These are phyloP conservation scores for Arthrobotrys iridis DNA, from an alignment of 2,329 filamentous ascomycete genomes.

Conservation along the genomic window DNA sequence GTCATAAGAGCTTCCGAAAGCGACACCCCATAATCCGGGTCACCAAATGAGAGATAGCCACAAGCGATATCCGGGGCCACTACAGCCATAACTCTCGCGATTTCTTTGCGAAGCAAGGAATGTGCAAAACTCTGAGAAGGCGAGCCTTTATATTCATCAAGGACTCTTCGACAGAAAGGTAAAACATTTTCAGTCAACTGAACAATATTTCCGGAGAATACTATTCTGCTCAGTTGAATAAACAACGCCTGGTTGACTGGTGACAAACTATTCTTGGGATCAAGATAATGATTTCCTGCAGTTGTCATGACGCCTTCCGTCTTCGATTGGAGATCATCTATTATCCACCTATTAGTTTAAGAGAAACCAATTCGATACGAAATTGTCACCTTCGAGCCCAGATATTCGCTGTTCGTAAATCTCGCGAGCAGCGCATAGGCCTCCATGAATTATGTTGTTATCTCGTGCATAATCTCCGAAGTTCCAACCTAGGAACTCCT, in stretches of 20 bases:
- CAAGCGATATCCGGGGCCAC: constrained; percentile 23
- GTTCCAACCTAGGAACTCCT: constrained; percentile 64
- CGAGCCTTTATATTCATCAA: constrained; percentile 1
- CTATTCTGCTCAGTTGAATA: constrained; percentile 21
- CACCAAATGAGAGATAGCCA: constrained; percentile 33
- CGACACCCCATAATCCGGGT: constrained; percentile 45
- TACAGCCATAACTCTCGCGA: constrained; percentile 29
- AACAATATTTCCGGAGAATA: neutral
- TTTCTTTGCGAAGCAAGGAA: constrained; percentile 43
- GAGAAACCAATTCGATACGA: neutral
- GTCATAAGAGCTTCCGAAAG: constrained; percentile 27
- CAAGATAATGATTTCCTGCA: neutral
- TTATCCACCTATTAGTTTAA: neutral
- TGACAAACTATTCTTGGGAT: neutral
- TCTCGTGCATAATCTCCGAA: constrained; percentile 60
- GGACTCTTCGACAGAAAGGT: constrained; percentile 26
- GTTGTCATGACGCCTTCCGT: neutral
- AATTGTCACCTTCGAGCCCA: neutral
- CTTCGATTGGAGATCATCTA: constrained; percentile 23
- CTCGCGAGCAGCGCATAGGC: constrained; percentile 65
- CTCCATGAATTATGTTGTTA: constrained; percentile 70
- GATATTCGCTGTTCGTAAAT: constrained; percentile 38
- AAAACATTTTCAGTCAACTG: neutral
- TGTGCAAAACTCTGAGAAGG: constrained; percentile 28
- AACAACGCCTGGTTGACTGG: constrained; percentile 43